Conservation (phyloP, 768 basidiomycete species). For the Trametes cinnabarina region DNA sequence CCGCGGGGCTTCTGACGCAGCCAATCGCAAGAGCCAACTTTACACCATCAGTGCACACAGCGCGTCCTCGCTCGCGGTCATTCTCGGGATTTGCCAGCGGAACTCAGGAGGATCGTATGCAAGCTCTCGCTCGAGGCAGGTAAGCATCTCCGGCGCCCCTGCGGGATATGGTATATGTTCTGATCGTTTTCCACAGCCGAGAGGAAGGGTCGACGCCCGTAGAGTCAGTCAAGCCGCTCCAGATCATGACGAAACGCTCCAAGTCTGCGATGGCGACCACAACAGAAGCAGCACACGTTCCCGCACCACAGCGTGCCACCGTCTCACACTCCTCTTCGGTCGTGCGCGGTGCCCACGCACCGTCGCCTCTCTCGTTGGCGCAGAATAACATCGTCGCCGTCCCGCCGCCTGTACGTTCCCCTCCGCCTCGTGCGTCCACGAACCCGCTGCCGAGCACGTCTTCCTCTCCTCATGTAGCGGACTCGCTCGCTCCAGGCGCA, state of each 20-base stretch:
- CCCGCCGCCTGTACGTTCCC: conserved; percentile 18
- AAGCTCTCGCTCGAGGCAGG: conserved; percentile 19
- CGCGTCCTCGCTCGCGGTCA: conserved; percentile 62
- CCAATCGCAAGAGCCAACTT: conserved; percentile 60
- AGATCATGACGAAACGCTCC: conserved; percentile 22
- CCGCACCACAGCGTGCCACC: conserved; percentile 28
- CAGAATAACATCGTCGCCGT: conserved; percentile 33
- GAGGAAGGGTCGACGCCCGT: conserved; percentile 5
- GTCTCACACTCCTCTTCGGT: conserved; percentile 25
- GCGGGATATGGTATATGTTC: not conserved
- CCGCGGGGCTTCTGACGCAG: not conserved
- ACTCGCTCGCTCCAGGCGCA: conserved; percentile 13
- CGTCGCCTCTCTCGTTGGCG: conserved; percentile 44
- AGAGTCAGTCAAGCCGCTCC: conserved; percentile 9
- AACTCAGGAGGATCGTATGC: not conserved
- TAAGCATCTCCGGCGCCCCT: conserved; percentile 7
- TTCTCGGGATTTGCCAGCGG: conserved; percentile 69
- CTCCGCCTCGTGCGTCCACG: conserved; percentile 18
- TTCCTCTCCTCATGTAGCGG: conserved; percentile 12
- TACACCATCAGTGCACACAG: conserved; percentile 50
- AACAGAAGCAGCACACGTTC: conserved; percentile 15
- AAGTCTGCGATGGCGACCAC: conserved; percentile 23
- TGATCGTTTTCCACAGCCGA: not conserved
- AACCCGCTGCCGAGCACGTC: conserved; percentile 18
- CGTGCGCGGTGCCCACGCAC: conserved; percentile 33